Base-by-base conservation (phyloP, 805 yeast species). In the Pachysolen tannophilus region DNA sequence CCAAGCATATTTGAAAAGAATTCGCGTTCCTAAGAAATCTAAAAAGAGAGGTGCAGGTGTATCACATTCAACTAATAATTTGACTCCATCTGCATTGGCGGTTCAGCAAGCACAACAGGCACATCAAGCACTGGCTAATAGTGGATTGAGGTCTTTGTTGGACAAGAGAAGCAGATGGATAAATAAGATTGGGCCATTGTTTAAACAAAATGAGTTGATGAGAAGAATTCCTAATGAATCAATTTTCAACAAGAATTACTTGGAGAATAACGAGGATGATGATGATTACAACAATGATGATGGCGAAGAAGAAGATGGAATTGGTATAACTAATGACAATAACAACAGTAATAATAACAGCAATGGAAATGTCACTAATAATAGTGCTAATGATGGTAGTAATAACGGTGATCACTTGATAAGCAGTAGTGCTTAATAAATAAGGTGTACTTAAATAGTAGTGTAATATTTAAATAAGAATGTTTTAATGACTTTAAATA, bases 81-180 rank as follows among this genome's bases (percentile, higher is more conserved):
- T 36, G 7, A 48, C 54, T 23, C 67, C 60, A 40, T 56, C 58
- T 10, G 67, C 64, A 5, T 40, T 30, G 16, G 44, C 37, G 21
- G 41, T 34, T 1, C 53, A 48, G 19, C 41, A 47, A n/a, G 50
- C 48, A 20, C 55, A 37, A 21, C 36, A 61, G 6, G 58, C 64
- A 5, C 73, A 76, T 47, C 86, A 76, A 49, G 78, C 74, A 32
- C 84, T 82, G 13, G 82, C 83, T 35, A 83, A 79, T 54, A 72
- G 82, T 9, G 90, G 95, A 3, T 67, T 87, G 39, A 71, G 78
- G 47, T 78, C 90, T 2, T 57, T 90, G 33, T 57, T 90, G 43
- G 97, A 90, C 44, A 92, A 92, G 60, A 72, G 97, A 35, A 63
- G 56, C 37, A 75, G 92, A 47, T 92, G 98, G 98, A 81, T 88